Base-by-base conservation (phyloP, 495 filamentous ascomycete genomes). In the Tuber borchii region DNA sequence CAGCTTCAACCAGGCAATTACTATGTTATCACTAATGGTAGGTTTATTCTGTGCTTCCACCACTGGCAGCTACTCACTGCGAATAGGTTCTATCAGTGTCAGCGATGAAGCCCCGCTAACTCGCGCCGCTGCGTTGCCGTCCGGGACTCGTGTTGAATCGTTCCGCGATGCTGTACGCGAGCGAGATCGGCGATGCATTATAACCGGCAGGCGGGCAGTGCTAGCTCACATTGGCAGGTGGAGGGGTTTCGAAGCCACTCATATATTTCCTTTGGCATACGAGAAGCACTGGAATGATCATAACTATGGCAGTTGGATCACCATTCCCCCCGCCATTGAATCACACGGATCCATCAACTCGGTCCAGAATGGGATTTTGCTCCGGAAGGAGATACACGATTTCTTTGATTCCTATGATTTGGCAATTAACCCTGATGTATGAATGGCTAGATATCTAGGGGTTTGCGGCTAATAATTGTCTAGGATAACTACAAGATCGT, bases 211-310 rank as follows among this genome's bases (percentile, higher is more conserved):
- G 45, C 48, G 51, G 61, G 83, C 75, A 22, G 16, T 78, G 7
- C 9, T 51, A 61, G 78, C 76, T 78, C 26, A 77, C 34, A 17
- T 70, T 73, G 78, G 75, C 51, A 48, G 69, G 68, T 83, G 78
- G 76, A 46, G 14, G 16, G 80, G 78, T 34, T 86, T 85, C 68
- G 76, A 85, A 37, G 82, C 82, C 69, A 82, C 81, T 39, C 82
- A 85, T 75, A 83, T 86, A 34, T 85, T 86, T 75, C 85, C 84
- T 45, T 78, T 86, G 48, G 83, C 82, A n/a, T 80, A 83, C 71
- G 80, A 85, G 75, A 68, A 56, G 8, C 73, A 82, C 51, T 86
- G 83, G 84, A 77, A 65, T 61, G 16, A 78, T 40, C 10, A 78
- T 48, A 74, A 79, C 79, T 84, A 78, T 74, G 40, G 71, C 69